phyloP scores from a whole-genome alignment of 108 stramenopile species.

The Chaetoceros muelleri region DNA sequence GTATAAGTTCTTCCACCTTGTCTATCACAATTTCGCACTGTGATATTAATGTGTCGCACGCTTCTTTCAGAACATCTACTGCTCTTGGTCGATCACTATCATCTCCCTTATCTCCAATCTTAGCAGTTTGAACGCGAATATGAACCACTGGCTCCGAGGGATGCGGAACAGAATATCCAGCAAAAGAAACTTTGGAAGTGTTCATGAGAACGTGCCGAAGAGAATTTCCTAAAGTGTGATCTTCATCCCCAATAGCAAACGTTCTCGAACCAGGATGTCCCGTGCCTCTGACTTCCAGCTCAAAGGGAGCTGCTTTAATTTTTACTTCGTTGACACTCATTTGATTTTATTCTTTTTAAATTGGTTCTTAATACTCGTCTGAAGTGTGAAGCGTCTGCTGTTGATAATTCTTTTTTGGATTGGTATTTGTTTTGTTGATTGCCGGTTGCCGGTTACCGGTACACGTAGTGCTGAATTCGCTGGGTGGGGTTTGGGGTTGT shows the following conservation, averaged over 20 bases:
- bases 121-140: constrained; percentile 75
- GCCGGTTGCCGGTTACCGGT: too few relatives aligned
- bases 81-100: constrained; percentile 27
- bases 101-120: constrained; percentile 7
- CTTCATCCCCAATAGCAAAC: constrained; percentile 85
- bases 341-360: background rate
- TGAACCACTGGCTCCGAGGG: constrained; percentile 93
- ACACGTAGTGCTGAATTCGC: too few relatives aligned
- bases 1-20: constrained; percentile 44
- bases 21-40: constrained; percentile 68
- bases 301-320: constrained; percentile 19
- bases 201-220: constrained; percentile 80
- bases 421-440: too few relatives aligned
- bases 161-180: constrained; percentile 94
- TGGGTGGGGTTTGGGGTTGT: too few relatives aligned
- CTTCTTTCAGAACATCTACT: constrained; percentile 49
- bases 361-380: too few relatives aligned
- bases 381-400: too few relatives aligned
- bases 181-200: constrained; percentile 71
- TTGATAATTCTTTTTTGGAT: too few relatives aligned
- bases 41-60: constrained; percentile 50
- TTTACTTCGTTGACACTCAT: constrained; percentile 74
- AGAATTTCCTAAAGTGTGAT: constrained; percentile 94
- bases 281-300: constrained; percentile 57
- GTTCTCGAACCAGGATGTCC: constrained; percentile 65